Conservation (phyloP, 2,329 filamentous ascomycete species). For the Alternaria arbusti region DNA sequence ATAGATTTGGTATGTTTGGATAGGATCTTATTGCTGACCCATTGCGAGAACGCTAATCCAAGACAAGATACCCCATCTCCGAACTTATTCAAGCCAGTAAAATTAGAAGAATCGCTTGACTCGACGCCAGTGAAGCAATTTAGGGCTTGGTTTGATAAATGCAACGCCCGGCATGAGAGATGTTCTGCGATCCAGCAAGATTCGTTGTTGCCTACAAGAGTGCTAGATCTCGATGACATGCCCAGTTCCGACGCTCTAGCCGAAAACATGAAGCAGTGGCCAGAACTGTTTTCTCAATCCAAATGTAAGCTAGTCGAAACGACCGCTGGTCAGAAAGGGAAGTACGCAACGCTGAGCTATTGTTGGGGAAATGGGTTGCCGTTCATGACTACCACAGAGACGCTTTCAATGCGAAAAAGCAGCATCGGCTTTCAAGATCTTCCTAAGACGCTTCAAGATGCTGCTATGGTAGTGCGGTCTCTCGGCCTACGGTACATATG, state of each 20-base stretch:
- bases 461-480: not conserved
- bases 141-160: not conserved
- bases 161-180: not conserved
- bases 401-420: not conserved
- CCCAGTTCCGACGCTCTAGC: not conserved
- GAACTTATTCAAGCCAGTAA: not conserved
- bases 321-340: not conserved
- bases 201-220: not conserved
- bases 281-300: not conserved
- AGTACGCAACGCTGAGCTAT: conserved; percentile 8
- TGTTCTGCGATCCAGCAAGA: not conserved
- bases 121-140: not conserved
- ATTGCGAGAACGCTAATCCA: not conserved
- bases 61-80: not conserved
- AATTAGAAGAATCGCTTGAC: not conserved
- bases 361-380: conserved; percentile 11
- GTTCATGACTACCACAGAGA: conserved; percentile 5
- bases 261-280: not conserved
- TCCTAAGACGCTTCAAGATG: conserved; percentile 11
- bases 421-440: conserved; percentile 2
- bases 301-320: conserved; percentile 3
- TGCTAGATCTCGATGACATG: not conserved
- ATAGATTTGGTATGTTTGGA: not conserved
- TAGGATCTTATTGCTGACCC: too few species aligned
- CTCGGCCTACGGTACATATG: conserved; percentile 3